Conservation (phyloP, 768 basidiomycete species). For the Psilocybe cubensis region DNA sequence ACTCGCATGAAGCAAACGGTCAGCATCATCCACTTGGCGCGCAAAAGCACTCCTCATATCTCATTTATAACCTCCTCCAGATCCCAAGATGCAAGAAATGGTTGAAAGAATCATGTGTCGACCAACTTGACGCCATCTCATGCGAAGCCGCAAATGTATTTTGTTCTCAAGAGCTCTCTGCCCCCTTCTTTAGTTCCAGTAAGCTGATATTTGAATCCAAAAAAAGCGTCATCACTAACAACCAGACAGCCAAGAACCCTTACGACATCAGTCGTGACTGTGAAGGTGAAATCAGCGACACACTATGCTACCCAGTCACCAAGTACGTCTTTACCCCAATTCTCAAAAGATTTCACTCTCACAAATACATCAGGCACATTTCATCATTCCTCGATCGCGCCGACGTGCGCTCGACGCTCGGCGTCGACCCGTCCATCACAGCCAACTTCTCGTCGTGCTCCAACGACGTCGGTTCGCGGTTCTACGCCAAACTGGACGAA, state of each 20-base stretch:
- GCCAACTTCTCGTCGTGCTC: slow-evolving; percentile 38
- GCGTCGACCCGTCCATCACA: slow-evolving; percentile 54
- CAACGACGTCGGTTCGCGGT: slow-evolving; percentile 46
- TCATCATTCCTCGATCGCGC: slow-evolving; percentile 62
- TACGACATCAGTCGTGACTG: slow-evolving; percentile 74
- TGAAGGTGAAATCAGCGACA: slow-evolving; percentile 45
- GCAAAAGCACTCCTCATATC: background rate
- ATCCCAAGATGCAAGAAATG: slow-evolving; percentile 67
- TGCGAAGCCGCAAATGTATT: slow-evolving; percentile 66
- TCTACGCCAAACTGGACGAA: slow-evolving; percentile 47
- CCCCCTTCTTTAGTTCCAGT: slow-evolving; percentile 7
- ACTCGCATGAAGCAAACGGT: slow-evolving; percentile 67
- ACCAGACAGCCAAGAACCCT: slow-evolving; percentile 47
- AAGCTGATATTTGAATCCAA: background rate
- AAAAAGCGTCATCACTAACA: background rate
- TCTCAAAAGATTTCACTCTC: background rate
- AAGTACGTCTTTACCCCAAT: slow-evolving; percentile 18
- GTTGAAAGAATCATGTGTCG: slow-evolving; percentile 58
- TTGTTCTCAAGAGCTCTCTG: slow-evolving; percentile 48
- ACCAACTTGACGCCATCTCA: slow-evolving; percentile 63
- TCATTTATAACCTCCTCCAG: slow-evolving; percentile 28
- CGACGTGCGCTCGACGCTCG: slow-evolving; percentile 55
- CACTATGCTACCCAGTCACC: slow-evolving; percentile 63
- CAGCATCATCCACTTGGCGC: slow-evolving; percentile 21
- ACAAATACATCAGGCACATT: slow-evolving; percentile 47